Conservation (phyloP, 306 rosid genomes). For the Oxytropis ochrocephala region DNA sequence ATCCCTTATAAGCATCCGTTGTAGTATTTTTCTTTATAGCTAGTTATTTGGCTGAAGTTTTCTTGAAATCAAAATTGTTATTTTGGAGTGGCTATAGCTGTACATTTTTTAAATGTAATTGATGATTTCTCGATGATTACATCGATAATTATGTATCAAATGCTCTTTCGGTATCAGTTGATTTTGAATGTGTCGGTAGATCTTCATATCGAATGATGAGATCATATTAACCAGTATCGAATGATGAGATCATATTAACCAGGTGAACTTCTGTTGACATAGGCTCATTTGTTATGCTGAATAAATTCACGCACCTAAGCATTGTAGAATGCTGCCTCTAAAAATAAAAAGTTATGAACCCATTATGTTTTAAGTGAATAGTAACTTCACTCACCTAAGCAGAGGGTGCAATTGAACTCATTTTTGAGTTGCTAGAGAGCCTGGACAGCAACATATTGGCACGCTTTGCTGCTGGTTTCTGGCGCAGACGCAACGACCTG, state of each 20-base stretch:
- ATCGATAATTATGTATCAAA: slow-evolving; percentile 1
- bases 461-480: no score
- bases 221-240: neutral
- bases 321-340: neutral
- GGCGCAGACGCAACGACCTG: no score
- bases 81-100: slow-evolving; percentile 23
- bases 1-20: slow-evolving; percentile 4
- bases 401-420: no score
- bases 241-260: neutral
- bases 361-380: neutral
- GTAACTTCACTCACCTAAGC: no score
- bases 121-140: slow-evolving; percentile 12
- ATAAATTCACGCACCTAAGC: neutral
- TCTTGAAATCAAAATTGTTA: slow-evolving; percentile 19
- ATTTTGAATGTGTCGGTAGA: neutral
- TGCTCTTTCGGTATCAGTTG: slow-evolving; percentile 5
- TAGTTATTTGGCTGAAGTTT: slow-evolving; percentile 25
- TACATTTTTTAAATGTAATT: slow-evolving; percentile 32
- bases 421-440: no score
- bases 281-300: neutral
- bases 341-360: neutral
- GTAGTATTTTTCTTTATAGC: slow-evolving; percentile 7
- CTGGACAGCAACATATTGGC: no score
- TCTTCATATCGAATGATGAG: neutral
- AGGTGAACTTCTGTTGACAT: neutral